Base-by-base conservation (phyloP, 371 early-diverging fungal genomes). In the Lichtheimia ornata region DNA sequence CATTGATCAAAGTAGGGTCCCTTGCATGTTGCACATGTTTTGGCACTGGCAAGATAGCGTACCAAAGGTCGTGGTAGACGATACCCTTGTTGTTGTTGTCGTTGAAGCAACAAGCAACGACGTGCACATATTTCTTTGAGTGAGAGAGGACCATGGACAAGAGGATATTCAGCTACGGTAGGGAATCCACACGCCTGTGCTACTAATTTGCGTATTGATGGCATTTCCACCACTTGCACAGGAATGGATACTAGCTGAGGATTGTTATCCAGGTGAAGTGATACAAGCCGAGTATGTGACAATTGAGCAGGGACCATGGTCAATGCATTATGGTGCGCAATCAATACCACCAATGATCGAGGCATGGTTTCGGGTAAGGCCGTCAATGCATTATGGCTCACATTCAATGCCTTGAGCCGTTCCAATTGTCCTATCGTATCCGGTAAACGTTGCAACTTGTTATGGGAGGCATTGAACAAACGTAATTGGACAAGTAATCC, bases 1-100 rank as follows among this genome's bases (percentile, higher is more conserved):
- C 63, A 85, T 4, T 74, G 63, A 18, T 92, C 89, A 72, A 93
- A 93, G 64, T 90, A 92, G 17, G 96, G 94, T 0, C 94, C 95
- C 5, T 85, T 81, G 72, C 97, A 97, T 66, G 87, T 91, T 6
- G 93, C 77, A 69, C 97, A 97, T n/a, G 77, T 66, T 42, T 86
- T 79, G 2, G 86, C 90, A n/a, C 76, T 73, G 7, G 80, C 66
- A 14, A 95, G 66, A 67, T 90, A 92, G 9, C 70, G 53, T 57
- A 78, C 75, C 12, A 93, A 25, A 54, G 83, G 73, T n/a, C 65
- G 63, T 12, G 88, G 82, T 11, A 49, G 7, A 2, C 51, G 15
- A 51, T 52, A 42, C 43, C 22, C 44, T 13, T 30, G 51, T 49
- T 61, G 57, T 15, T 44, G 11, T n/a, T n/a, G n/a, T n/a, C n/a